phyloP scores from a whole-genome alignment of 2,329 filamentous ascomycete species.

The Phaeoacremonium minimum region DNA sequence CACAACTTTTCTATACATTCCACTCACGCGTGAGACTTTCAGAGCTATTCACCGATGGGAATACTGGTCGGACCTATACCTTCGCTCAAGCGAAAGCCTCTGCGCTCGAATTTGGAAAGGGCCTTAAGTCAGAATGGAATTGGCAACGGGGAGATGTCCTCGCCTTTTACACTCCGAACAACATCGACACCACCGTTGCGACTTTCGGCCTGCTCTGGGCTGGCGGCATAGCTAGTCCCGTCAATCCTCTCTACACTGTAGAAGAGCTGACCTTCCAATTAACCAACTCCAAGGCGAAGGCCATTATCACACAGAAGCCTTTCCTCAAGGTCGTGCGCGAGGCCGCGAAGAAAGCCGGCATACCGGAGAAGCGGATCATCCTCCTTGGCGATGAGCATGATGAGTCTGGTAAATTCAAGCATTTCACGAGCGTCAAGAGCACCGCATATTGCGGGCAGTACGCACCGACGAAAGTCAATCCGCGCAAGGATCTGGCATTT shows the following conservation, averaged over 20 bases:
- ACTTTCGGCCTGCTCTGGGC: conserved; percentile 81
- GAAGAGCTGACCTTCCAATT: conserved; percentile 84
- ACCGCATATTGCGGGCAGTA: conserved; percentile 54
- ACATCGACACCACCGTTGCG: conserved; percentile 73
- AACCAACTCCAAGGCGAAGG: conserved; percentile 70
- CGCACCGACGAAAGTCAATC: conserved; percentile 54
- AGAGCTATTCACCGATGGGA: conserved; percentile 77
- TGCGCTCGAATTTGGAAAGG: conserved; percentile 74
- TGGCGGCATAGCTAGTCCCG: conserved; percentile 76
- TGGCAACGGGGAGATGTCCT: conserved; percentile 85
- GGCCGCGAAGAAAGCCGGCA: conserved; percentile 66
- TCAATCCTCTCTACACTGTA: conserved; percentile 81
- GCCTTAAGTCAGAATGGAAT: conserved; percentile 67
- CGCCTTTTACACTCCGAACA: conserved; percentile 79
- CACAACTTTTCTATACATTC: too few relatives aligned
- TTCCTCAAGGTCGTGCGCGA: conserved; percentile 60
- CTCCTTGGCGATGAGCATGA: conserved; percentile 69
- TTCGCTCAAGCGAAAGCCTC: conserved; percentile 61
- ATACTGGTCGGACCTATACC: conserved; percentile 65
- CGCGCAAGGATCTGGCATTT: conserved; percentile 73
- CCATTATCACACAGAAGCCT: conserved; percentile 67
- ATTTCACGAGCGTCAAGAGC: conserved; percentile 69
- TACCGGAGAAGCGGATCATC: conserved; percentile 68
- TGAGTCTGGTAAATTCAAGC: conserved; percentile 53
- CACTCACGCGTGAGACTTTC: too few relatives aligned